These are phyloP conservation scores for Phytophthora meadii DNA, from an alignment of 352 stramenopile species.

Conservation along the genomic window DNA sequence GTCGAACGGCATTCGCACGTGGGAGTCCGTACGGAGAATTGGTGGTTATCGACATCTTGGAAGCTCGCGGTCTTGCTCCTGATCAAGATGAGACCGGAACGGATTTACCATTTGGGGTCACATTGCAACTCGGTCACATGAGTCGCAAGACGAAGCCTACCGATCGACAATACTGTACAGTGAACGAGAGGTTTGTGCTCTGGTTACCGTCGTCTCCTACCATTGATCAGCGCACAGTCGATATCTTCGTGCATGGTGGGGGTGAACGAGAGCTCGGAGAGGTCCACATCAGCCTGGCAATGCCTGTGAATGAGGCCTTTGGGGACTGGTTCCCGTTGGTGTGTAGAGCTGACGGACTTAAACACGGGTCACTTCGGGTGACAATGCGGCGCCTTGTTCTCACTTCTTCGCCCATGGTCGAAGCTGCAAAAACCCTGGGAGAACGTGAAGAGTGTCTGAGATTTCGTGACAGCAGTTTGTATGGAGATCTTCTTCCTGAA, in stretches of 20 bases:
- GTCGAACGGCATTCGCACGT: constrained; percentile 32
- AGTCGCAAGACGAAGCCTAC: constrained; percentile 47
- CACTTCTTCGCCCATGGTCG: constrained; percentile 55
- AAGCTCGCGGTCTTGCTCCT: constrained; percentile 52
- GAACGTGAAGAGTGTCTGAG: constrained; percentile 50
- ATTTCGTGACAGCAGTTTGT: constrained; percentile 48
- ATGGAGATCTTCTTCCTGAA: constrained; percentile 61
- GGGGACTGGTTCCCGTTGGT: constrained; percentile 77
- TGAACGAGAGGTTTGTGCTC: constrained; percentile 82
- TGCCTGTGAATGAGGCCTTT: constrained; percentile 74
- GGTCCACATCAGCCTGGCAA: constrained; percentile 69
- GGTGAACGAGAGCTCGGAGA: constrained; percentile 70
- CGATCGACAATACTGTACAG: constrained; percentile 21
- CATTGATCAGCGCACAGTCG: constrained; percentile 52
- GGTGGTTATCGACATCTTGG: constrained; percentile 69
- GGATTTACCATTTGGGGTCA: constrained; percentile 56
- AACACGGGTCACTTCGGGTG: constrained; percentile 58
- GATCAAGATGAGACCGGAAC: constrained; percentile 51
- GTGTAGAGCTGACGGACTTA: constrained; percentile 55
- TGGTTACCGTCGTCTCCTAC: constrained; percentile 60
- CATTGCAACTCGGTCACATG: constrained; percentile 43
- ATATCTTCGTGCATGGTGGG: constrained; percentile 55
- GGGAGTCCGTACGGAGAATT: constrained; percentile 72
- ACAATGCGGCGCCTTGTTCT: constrained; percentile 66
- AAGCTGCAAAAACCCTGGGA: constrained; percentile 52